Evolutionary conservation across 2,329 filamentous ascomycete species (phyloP), one percentile per base, ranked within the genome.

Genomic region (Colletotrichum echinochloae): DNA sequence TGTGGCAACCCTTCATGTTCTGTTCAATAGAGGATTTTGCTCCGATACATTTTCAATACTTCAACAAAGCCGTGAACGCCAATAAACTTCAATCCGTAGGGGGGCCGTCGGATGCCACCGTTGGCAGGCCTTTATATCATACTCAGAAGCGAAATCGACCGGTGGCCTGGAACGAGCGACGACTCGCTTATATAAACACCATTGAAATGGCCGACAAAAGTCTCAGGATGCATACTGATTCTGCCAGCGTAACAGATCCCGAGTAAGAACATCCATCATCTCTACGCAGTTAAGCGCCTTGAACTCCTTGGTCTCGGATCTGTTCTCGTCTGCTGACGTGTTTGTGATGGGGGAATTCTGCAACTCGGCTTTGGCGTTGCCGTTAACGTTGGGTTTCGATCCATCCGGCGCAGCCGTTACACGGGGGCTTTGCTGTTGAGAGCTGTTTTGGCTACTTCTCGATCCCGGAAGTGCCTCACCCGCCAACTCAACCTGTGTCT

Each of bases 191-290:
- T 66, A 61, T 62, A 56, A 39, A 60, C 20, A 46, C n/a, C 72
- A 92, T 91, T 79, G 86, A 88, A 77, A 85, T 82, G 60, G 82
- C 84, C 68, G 84, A 83, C 76, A 78, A 82, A 26, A 16, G 28
- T 44, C 33, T 73, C 20, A 72, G 78, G 74, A 81, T 64, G 83
- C 79, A 75, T 88, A 94, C 76, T 93, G 88, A 73, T 92, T 91
- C 82, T 97, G 94, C 94, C 94, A 97, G 76, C 92, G 92, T 74
- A 95, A 88, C 76, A 97, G 86, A 78, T 94, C 90, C 72, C 92
- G 87, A 72, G 92, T 95, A 78, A 97, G 81, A 75, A 90, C 87
- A 79, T 97, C 94, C 93, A 97, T 97, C 93, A 97, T 97, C 81
- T 97, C 93, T 73, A 93, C 85, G 74, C 92, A 94, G 67, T 85